Evolutionary conservation across 2,329 filamentous ascomycete species (phyloP).

Genomic region (Iodosphaeria phyllophila): DNA sequence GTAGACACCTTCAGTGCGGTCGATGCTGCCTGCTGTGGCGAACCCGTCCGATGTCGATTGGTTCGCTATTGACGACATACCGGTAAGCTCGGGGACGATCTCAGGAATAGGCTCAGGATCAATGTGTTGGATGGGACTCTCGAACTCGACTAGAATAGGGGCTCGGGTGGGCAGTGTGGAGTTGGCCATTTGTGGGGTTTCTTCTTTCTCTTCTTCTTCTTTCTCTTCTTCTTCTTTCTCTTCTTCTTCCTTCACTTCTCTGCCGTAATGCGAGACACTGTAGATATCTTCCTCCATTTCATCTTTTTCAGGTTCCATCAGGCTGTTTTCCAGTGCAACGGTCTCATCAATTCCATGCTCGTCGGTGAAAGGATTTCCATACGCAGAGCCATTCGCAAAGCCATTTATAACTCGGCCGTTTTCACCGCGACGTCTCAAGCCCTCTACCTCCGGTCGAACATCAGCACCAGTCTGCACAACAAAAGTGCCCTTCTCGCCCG

Average conservation of each 20-base stretch:
- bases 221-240: too few species aligned
- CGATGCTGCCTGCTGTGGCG: slow-evolving; percentile 30
- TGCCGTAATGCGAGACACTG: slow-evolving; percentile 30
- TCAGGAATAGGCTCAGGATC: too few species aligned
- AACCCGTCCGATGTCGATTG: slow-evolving; percentile 22
- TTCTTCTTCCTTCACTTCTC: slow-evolving; percentile 4
- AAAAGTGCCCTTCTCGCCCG: slow-evolving; percentile 33
- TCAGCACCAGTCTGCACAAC: slow-evolving; percentile 39
- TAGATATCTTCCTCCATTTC: slow-evolving; percentile 36
- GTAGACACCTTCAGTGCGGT: slow-evolving; percentile 25
- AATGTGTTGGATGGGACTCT: slow-evolving; percentile 6
- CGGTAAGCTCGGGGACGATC: too few species aligned
- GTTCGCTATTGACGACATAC: too few species aligned
- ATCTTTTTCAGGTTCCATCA: slow-evolving; percentile 25
- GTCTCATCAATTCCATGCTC: slow-evolving; percentile 35
- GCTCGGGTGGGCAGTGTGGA: slow-evolving; percentile 8
- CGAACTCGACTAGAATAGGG: slow-evolving; percentile 16
- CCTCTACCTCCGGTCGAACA: slow-evolving; percentile 18
- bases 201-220: too few species aligned
- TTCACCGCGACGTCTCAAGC: slow-evolving; percentile 28
- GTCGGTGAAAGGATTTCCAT: slow-evolving; percentile 41
- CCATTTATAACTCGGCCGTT: slow-evolving; percentile 25
- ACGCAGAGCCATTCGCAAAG: slow-evolving; percentile 23
- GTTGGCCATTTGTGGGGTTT: slow-evolving; percentile 5
- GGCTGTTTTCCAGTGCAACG: slow-evolving; percentile 18